phyloP scores from a whole-genome alignment of 2,329 filamentous ascomycete genomes.

The Aureobasidium sp. region DNA sequence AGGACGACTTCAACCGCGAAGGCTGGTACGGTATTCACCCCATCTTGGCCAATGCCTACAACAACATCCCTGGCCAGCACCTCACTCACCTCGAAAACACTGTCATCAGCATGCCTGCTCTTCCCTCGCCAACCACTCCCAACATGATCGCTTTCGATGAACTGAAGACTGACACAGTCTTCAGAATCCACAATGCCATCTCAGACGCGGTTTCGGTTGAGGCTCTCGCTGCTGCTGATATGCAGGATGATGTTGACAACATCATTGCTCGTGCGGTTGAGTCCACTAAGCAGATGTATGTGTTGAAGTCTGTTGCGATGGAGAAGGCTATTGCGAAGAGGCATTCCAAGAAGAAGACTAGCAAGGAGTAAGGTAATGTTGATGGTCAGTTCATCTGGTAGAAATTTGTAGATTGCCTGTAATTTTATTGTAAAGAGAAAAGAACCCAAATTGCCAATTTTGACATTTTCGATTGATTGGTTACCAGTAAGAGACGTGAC shows the following conservation, averaged over 20 bases:
- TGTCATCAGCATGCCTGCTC: background rate
- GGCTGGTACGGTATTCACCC: slow-evolving; percentile 4
- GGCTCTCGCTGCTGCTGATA: background rate
- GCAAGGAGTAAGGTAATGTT: background rate
- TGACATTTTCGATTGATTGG: background rate
- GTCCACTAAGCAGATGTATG: background rate
- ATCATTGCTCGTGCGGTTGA: background rate
- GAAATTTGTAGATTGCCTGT: background rate
- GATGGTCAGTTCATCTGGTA: background rate
- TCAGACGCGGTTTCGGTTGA: background rate
- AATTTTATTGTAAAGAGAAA: background rate
- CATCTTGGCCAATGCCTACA: background rate
- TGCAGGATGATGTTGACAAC: background rate
- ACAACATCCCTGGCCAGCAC: background rate
- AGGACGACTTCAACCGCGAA: background rate
- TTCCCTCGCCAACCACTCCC: background rate
- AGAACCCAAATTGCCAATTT: background rate
- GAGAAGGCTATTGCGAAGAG: background rate
- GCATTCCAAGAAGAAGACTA: background rate
- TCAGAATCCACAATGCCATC: background rate
- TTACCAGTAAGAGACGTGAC: background rate
- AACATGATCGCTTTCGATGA: background rate
- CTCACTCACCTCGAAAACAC: background rate
- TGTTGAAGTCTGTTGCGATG: background rate
- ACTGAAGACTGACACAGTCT: background rate